Evolutionary conservation across 345 rosid species (phyloP), one percentile per base, ranked within the genome.

Genomic region (Triadica sebifera): DNA sequence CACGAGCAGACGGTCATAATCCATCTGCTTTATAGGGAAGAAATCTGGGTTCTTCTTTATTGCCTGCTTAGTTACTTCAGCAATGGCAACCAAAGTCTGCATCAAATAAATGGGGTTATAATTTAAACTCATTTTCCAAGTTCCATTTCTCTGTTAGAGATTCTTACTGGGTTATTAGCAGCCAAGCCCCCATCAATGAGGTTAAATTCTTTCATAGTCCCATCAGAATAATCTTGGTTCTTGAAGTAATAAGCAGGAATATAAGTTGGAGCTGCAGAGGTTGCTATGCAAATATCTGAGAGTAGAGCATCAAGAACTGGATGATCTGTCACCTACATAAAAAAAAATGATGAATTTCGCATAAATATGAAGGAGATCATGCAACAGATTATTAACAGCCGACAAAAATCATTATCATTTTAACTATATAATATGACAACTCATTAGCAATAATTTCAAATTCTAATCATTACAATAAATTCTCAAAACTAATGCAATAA

Each of bases 231-330:
- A 51, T 86, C 87, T 77, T 80, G 73, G 62, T 81, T 90, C 65
- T 73, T 56, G 79, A 92, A 90, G 65, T 83, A 81, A 78, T 87
- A 74, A 55, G 89, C 75, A 29, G 96, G 96, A 56, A 93, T 71
- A 58, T 71, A 81, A 59, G 94, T 93, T 55, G 96, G 96, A 62
- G 98, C 93, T 61, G 96, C 87, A 0, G 96, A 86, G 47, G 98
- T 90, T 29, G 84, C 77, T 50, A 90, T 62, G 79, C 94, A 87
- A 69, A 93, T 88, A 70, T 93, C 93, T 22, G 96, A 78, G 53
- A 93, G 70, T 46, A 50, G 52, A 55, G 88, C 96, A 76, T 90
- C 85, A 41, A 88, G 50, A 29, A 63, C 51, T 65, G 90, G 87
- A 34, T 72, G 53, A 20, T 0, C 3, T 25, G 38, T 12, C 55